Evolutionary conservation across 257 asterid genomes (phyloP).

Genomic region (Leptodermis oblonga): DNA sequence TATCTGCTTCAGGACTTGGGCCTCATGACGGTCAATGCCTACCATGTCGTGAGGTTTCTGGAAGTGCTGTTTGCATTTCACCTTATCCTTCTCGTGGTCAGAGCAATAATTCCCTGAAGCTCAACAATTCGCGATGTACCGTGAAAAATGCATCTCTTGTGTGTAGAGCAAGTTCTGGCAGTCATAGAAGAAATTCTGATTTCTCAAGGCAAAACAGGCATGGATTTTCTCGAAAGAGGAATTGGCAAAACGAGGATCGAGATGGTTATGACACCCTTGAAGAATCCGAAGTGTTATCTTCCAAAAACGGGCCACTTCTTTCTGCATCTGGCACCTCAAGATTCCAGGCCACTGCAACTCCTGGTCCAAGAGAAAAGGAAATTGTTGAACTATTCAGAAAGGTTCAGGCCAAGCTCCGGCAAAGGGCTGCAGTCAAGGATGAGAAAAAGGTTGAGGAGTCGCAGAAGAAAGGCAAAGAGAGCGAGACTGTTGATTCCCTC

Average conservation of each 20-base stretch:
- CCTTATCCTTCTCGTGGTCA: slow-evolving; percentile 35
- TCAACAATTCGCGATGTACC: slow-evolving; percentile 41
- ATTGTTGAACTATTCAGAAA: slow-evolving; percentile 85
- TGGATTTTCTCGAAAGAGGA: slow-evolving; percentile 60
- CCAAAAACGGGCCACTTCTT: slow-evolving; percentile 68
- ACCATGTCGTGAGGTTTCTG: slow-evolving; percentile 55
- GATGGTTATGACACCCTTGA: slow-evolving; percentile 57
- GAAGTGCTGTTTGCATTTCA: slow-evolving; percentile 47
- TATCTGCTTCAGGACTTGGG: slow-evolving; percentile 53
- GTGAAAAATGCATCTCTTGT: slow-evolving; percentile 36
- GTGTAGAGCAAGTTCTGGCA: slow-evolving; percentile 61
- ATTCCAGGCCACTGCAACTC: slow-evolving; percentile 62
- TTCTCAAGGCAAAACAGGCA: slow-evolving; percentile 65
- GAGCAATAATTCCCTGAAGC: slow-evolving; percentile 31
- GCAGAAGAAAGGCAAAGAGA: slow-evolving; percentile 62
- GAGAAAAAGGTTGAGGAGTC: slow-evolving; percentile 63
- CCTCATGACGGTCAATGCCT: slow-evolving; percentile 51
- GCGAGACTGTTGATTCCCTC: slow-evolving; percentile 92
- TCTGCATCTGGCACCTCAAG: slow-evolving; percentile 49
- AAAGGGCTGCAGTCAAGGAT: slow-evolving; percentile 68
- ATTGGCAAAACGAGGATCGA: slow-evolving; percentile 56
- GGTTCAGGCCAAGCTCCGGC: slow-evolving; percentile 91
- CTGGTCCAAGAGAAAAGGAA: slow-evolving; percentile 91
- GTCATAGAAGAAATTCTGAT: slow-evolving; percentile 64
- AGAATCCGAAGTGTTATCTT: slow-evolving; percentile 56